Evolutionary conservation across 495 filamentous ascomycete genomes (phyloP).

Genomic region (Ascodesmis nigricans): DNA sequence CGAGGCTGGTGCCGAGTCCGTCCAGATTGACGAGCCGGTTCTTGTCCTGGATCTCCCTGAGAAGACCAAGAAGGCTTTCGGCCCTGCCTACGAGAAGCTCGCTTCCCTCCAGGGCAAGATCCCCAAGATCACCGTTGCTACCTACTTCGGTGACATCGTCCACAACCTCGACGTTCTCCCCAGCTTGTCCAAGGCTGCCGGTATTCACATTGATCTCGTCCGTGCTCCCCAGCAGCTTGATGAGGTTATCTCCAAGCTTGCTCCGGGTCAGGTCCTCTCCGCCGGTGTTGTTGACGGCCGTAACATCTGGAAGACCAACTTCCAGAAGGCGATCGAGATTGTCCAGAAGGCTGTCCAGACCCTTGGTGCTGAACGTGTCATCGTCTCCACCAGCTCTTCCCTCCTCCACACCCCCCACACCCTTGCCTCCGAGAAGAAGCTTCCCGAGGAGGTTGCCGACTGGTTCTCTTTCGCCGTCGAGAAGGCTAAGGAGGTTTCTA

Average conservation of each 20-base stretch:
- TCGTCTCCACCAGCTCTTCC: conserved; percentile 88
- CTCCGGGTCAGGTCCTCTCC: conserved; percentile 70
- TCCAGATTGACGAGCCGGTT: conserved; percentile 94
- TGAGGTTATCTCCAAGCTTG: conserved; percentile 49
- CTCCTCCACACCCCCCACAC: conserved; percentile 97
- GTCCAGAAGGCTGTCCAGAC: conserved; percentile 76
- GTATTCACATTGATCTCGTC: conserved; percentile 84
- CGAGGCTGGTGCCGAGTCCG: conserved; percentile 77
- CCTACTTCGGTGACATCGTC: conserved; percentile 97
- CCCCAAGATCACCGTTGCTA: conserved; percentile 67
- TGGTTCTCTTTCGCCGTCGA: conserved; percentile 98
- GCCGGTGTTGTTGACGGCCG: conserved; percentile 90
- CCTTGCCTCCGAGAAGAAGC: conserved; percentile 89
- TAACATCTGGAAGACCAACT: conserved; percentile 99
- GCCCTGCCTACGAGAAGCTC: conserved; percentile 83
- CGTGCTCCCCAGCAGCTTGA: conserved; percentile 93
- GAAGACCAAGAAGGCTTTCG: conserved; percentile 89
- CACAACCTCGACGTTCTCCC: conserved; percentile 88
- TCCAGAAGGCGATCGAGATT: conserved; percentile 69
- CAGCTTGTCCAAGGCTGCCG: conserved; percentile 44
- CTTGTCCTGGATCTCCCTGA: conserved; percentile 77
- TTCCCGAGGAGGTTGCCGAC: conserved; percentile 71
- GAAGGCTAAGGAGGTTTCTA: conserved; percentile 75
- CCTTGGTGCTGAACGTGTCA: conserved; percentile 85
- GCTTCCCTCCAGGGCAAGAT: conserved; percentile 48